phyloP scores from a whole-genome alignment of 805 yeast genomes.

The Myxozyma vanderwaltii region DNA sequence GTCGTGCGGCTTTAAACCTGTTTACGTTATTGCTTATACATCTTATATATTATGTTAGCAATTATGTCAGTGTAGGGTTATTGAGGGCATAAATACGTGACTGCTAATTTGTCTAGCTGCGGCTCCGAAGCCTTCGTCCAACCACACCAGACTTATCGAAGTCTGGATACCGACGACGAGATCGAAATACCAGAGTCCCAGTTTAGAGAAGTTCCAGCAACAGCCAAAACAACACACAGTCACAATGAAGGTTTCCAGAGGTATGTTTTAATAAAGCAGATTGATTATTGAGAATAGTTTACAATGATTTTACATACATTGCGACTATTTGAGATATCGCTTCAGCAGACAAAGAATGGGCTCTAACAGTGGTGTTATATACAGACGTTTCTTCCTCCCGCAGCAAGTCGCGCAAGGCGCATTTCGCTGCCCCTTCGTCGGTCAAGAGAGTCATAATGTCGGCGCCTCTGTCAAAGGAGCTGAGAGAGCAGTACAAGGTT shows the following conservation, averaged over 20 bases:
- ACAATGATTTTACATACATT: neutral
- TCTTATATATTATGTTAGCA: neutral
- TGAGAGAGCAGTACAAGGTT: conserved; percentile 89
- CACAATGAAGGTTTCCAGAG: conserved; percentile 32
- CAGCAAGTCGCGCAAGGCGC: conserved; percentile 99
- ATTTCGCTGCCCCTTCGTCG: conserved; percentile 97
- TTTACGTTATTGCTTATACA: neutral
- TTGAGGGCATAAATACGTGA: neutral
- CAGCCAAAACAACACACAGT: conserved; percentile 11
- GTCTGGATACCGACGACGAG: neutral
- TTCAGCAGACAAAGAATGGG: neutral
- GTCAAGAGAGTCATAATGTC: conserved; percentile 92
- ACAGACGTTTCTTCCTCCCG: conserved; percentile 98
- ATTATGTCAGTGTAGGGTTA: neutral
- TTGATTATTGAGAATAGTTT: neutral
- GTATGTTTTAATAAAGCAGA: conserved; percentile 6
- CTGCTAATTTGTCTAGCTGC: conserved; percentile 5
- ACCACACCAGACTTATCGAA: conserved; percentile 9
- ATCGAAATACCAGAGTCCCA: conserved; percentile 1
- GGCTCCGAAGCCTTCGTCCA: neutral
- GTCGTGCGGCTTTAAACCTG: conserved; percentile 1
- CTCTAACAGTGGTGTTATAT: conserved; percentile 5
- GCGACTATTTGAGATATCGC: neutral
- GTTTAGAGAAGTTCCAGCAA: conserved; percentile 13
- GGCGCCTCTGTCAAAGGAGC: conserved; percentile 99